Evolutionary conservation across 768 basidiomycete genomes (phyloP).

Genomic region (Lepiota brunneoincarnata): DNA sequence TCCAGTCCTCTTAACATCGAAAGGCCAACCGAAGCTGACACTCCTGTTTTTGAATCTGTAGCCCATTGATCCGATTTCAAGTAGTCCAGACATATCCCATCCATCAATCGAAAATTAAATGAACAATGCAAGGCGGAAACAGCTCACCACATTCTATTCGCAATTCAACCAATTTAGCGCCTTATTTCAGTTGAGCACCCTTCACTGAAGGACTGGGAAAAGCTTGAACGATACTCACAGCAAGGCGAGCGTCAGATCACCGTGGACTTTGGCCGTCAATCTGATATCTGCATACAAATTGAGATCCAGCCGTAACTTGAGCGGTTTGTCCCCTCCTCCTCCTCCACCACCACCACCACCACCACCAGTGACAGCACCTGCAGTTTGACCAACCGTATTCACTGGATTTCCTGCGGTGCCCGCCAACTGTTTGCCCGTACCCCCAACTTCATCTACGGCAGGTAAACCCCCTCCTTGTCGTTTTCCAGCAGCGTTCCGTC

Average conservation of each 20-base stretch:
- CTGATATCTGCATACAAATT: slow-evolving; percentile 32
- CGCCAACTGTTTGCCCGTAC: slow-evolving; percentile 6
- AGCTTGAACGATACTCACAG: slow-evolving; percentile 19
- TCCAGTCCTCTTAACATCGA: too few relatives aligned
- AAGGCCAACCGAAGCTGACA: too few relatives aligned
- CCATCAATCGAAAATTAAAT: too few relatives aligned
- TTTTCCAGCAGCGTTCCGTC: slow-evolving; percentile 8
- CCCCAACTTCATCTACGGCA: slow-evolving; percentile 18
- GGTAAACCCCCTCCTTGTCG: slow-evolving; percentile 15
- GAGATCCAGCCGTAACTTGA: slow-evolving; percentile 28
- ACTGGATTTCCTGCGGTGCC: not conserved
- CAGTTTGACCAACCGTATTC: not conserved
- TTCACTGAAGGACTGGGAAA: not conserved
- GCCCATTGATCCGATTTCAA: too few relatives aligned
- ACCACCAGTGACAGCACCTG: slow-evolving; percentile 1
- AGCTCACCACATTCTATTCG: too few relatives aligned
- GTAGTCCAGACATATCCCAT: too few relatives aligned
- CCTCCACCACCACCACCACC: slow-evolving; percentile 7
- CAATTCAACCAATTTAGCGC: slow-evolving; percentile 10
- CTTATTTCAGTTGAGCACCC: slow-evolving; percentile 11
- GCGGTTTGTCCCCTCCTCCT: slow-evolving; percentile 14
- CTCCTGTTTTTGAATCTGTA: too few relatives aligned
- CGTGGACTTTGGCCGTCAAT: slow-evolving; percentile 31
- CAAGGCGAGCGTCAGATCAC: slow-evolving; percentile 30
- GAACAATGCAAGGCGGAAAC: too few relatives aligned